Evolutionary conservation across 2,329 filamentous ascomycete species (phyloP).

Genomic region (Trichoderma gracile): DNA sequence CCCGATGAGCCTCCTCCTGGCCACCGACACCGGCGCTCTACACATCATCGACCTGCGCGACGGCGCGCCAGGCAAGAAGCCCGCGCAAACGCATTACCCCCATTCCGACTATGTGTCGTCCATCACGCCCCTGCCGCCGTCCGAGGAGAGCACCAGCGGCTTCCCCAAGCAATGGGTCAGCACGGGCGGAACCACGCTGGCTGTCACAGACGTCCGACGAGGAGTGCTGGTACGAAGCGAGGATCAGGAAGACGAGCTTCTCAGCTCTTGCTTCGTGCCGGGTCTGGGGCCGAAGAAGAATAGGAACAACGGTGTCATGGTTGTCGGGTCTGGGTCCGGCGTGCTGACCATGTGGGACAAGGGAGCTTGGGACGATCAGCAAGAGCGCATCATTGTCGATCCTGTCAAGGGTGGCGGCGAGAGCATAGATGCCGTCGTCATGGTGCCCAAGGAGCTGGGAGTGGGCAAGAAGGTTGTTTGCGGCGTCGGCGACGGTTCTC

Average conservation of each 20-base stretch:
- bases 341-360: slow-evolving; percentile 92
- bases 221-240: slow-evolving; percentile 88
- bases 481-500: slow-evolving; percentile 76
- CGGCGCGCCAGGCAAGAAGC: slow-evolving; percentile 58
- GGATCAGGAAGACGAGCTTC: slow-evolving; percentile 89
- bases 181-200: slow-evolving; percentile 87
- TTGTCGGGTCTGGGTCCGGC: slow-evolving; percentile 74
- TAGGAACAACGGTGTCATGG: slow-evolving; percentile 70
- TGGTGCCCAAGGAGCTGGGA: slow-evolving; percentile 70
- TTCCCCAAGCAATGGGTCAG: slow-evolving; percentile 94
- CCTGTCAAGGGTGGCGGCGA: slow-evolving; percentile 64
- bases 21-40: slow-evolving; percentile 84
- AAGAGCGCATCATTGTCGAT: slow-evolving; percentile 81
- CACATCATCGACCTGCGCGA: slow-evolving; percentile 84
- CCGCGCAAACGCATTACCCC: slow-evolving; percentile 77
- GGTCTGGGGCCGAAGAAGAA: slow-evolving; percentile 69
- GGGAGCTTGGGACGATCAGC: slow-evolving; percentile 92
- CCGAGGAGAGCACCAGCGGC: slow-evolving; percentile 78
- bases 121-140: slow-evolving; percentile 78
- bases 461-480: slow-evolving; percentile 74
- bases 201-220: slow-evolving; percentile 82
- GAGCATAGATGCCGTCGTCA: slow-evolving; percentile 74
- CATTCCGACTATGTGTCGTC: slow-evolving; percentile 94
- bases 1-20: slow-evolving; percentile 83
- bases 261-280: slow-evolving; percentile 77